Evolutionary conservation across 169 alveolate genomes (phyloP).

Genomic region (Cryptosporidium bovis): DNA sequence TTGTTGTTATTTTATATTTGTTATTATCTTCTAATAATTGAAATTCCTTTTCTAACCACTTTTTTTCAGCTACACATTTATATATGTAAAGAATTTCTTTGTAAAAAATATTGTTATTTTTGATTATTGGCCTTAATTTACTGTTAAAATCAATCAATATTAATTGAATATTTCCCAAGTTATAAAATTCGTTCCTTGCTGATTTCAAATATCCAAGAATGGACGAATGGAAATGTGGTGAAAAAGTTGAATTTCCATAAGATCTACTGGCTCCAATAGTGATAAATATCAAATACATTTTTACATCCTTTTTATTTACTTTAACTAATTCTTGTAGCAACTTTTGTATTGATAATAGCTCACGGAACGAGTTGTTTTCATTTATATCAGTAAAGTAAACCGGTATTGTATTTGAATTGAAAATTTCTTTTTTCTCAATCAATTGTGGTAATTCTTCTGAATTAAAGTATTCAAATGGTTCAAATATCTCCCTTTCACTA

Average conservation of each 20-base stretch:
- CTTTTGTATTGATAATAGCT: slow-evolving; percentile 13
- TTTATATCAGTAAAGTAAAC: slow-evolving; percentile 36
- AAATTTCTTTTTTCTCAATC: slow-evolving; percentile 11
- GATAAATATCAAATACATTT: slow-evolving; percentile 12
- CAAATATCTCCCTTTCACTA: not conserved
- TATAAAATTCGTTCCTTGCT: slow-evolving; percentile 47
- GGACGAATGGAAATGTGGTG: slow-evolving; percentile 61
- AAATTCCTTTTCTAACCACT: slow-evolving; percentile 47
- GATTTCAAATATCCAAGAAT: slow-evolving; percentile 57
- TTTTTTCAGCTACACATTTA: not conserved
- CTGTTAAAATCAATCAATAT: slow-evolving; percentile 35
- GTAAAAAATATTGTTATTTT: not conserved
- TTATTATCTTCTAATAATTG: slow-evolving; percentile 8
- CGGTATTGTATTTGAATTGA: slow-evolving; percentile 4
- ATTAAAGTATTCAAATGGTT: slow-evolving; percentile 25
- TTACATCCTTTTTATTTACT: not conserved
- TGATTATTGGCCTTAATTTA: not conserved
- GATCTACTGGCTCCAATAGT: slow-evolving; percentile 30
- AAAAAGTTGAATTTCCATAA: slow-evolving; percentile 8
- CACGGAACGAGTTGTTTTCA: slow-evolving; percentile 31
- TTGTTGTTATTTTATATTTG: slow-evolving; percentile 6
- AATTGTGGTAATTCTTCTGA: not conserved
- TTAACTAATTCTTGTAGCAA: slow-evolving; percentile 17
- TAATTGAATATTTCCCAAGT: not conserved
- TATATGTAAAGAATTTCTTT: slow-evolving; percentile 8